phyloP scores from a whole-genome alignment of 352 stramenopile species.

The Phytophthora palmivora region DNA sequence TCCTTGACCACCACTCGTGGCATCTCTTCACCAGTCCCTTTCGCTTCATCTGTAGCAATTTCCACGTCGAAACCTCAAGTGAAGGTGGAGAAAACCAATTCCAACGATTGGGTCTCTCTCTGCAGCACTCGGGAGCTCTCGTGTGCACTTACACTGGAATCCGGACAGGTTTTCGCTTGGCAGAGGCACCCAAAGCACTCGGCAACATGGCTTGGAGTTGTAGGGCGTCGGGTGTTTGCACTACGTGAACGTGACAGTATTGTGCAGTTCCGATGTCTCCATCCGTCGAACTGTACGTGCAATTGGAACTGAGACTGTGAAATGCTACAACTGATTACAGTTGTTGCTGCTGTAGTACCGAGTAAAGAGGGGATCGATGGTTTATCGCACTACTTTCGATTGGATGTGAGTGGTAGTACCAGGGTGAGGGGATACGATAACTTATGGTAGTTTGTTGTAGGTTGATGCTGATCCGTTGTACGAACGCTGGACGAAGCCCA shows the following conservation, averaged over 20 bases:
- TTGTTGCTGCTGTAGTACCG: slow-evolving; percentile 36
- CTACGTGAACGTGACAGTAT: slow-evolving; percentile 49
- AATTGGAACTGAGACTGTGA: background rate
- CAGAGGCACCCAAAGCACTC: slow-evolving; percentile 5
- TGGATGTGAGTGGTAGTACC: slow-evolving; percentile 54
- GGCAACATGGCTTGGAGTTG: slow-evolving; percentile 57
- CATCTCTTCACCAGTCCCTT: background rate
- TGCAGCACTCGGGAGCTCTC: slow-evolving; percentile 55
- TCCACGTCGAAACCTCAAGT: slow-evolving; percentile 2
- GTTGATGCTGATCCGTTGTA: slow-evolving; percentile 63
- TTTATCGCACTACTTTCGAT: slow-evolving; percentile 91
- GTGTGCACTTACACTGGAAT: slow-evolving; percentile 54
- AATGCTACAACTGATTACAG: background rate
- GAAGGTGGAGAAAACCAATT: slow-evolving; percentile 14
- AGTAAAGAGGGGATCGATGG: slow-evolving; percentile 50
- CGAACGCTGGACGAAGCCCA: slow-evolving; percentile 72
- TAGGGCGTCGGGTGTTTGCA: slow-evolving; percentile 52
- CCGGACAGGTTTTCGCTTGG: slow-evolving; percentile 64
- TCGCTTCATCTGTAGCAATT: slow-evolving; percentile 18
- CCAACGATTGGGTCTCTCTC: slow-evolving; percentile 48
- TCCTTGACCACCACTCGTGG: background rate
- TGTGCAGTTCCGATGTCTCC: slow-evolving; percentile 65
- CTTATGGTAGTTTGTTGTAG: slow-evolving; percentile 24
- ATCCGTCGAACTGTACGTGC: slow-evolving; percentile 62
- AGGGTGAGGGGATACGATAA: background rate